Evolutionary conservation across 495 filamentous ascomycete species (phyloP), one percentile per base, ranked within the genome.

Genomic region (Pyrenula aspistea): DNA sequence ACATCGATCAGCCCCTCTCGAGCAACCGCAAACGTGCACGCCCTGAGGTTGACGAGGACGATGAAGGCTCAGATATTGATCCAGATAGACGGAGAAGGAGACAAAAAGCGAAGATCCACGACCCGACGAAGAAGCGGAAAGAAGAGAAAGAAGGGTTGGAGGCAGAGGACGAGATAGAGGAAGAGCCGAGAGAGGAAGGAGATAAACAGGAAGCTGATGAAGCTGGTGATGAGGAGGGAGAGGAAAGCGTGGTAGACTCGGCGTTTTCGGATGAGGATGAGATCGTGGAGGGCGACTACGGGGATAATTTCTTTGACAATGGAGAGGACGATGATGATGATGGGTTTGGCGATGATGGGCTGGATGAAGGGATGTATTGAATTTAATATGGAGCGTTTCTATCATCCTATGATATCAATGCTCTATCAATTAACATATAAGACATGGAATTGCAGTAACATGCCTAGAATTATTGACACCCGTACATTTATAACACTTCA

Each of bases 261-360:
- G 75, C 83, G 47, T 82, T 78, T 51, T 71, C 75, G 50, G 76
- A 77, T 55, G 78, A 81, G 1, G 77, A 81, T 55, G 78, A 80
- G 20, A 75, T 77, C 73, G 78, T 73, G 10, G 78, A 75, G 0
- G 78, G 81, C 58, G 84, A 85, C 65, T 83, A 85, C 60, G 82
- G 82, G 0, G 82, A 85, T 58, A 74, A 82, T 53, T 84, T 84
- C 70, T 85, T 84, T 57, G 82, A 84, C 61, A 78, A 69, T 36
- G 82, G 82, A 8, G 82, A 79, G 51, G 80, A 81, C 56, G 82
- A 85, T 57, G 75, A 73, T 24, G 76, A 79, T 49, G 77, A 77
- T 59, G 68, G 68, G 3, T 73, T 73, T 60, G 74, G 64, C n/a
- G 77, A 69, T 19, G 71, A 65, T 53, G 73, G 66, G 10, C 78